Evolutionary conservation across 345 rosid species (phyloP).

Genomic region (Citropsis articulata): DNA sequence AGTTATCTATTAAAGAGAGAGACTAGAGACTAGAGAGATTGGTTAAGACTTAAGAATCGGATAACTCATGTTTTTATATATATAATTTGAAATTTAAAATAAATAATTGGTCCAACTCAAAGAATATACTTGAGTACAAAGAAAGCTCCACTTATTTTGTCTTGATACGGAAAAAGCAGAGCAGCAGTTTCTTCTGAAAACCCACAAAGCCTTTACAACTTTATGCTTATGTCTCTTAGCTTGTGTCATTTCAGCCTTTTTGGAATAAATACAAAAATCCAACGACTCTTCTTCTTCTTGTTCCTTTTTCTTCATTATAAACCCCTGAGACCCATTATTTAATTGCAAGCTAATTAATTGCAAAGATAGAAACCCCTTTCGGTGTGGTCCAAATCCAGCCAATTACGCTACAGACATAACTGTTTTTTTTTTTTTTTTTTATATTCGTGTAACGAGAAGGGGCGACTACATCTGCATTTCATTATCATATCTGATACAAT

Average conservation of each 20-base stretch:
- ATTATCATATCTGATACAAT: neutral
- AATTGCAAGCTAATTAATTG: neutral
- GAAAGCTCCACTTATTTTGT: constrained; percentile 25
- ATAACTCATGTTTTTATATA: too few species aligned
- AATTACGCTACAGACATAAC: too few species aligned
- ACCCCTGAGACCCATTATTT: neutral
- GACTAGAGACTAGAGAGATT: too few species aligned
- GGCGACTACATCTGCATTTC: neutral
- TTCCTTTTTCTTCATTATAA: neutral
- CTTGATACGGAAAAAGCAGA: constrained; percentile 6
- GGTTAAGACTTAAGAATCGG: too few species aligned
- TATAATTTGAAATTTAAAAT: neutral
- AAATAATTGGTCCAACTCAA: constrained; percentile 4
- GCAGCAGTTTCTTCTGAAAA: constrained; percentile 15
- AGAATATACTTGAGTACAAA: constrained; percentile 15
- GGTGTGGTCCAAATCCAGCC: neutral
- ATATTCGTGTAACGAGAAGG: neutral
- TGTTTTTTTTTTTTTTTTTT: too few species aligned
- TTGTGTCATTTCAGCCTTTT: constrained; percentile 32
- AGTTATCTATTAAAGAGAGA: too few species aligned
- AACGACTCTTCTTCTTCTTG: constrained; percentile 21
- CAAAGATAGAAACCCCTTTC: neutral
- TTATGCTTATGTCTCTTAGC: constrained; percentile 18
- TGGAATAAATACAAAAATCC: constrained; percentile 38
- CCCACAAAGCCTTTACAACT: constrained; percentile 20